Conservation (phyloP, 345 rosid genomes). For the Erysimum cheiranthoides region DNA sequence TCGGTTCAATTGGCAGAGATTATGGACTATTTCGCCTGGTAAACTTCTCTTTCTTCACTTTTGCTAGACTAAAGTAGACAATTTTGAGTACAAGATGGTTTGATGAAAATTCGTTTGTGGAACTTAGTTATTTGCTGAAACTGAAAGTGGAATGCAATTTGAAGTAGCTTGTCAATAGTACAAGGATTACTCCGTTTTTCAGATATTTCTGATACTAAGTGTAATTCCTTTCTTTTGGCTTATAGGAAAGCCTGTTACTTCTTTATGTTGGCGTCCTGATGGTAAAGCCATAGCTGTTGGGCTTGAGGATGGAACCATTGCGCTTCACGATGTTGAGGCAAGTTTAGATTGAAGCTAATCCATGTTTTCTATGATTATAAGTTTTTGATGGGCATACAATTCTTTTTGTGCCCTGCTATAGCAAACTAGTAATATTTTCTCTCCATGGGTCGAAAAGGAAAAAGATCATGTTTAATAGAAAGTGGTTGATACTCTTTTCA, state of each 20-base stretch:
- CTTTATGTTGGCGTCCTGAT: slow-evolving; percentile 91
- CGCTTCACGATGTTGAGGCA: slow-evolving; percentile 87
- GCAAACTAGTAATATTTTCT: not conserved
- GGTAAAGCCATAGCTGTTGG: slow-evolving; percentile 90
- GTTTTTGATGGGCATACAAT: not conserved
- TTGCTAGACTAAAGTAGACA: not conserved
- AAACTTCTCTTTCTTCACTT: slow-evolving; percentile 15
- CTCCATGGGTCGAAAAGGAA: not conserved
- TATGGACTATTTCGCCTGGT: slow-evolving; percentile 87
- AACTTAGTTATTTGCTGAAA: not conserved
- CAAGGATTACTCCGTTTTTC: slow-evolving; percentile 13
- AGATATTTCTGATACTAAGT: not conserved
- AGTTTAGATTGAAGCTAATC: slow-evolving; percentile 24
- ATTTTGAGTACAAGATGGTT: not conserved
- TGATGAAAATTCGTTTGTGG: not conserved
- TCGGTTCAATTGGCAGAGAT: slow-evolving; percentile 89
- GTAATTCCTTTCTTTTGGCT: slow-evolving; percentile 19
- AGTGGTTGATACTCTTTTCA: slow-evolving; percentile 1
- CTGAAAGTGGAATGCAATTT: not conserved
- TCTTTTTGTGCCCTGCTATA: not conserved
- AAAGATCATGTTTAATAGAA: not conserved
- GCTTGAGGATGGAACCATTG: slow-evolving; percentile 82
- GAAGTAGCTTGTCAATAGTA: slow-evolving; percentile 2
- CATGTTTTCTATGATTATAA: not conserved
- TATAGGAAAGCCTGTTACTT: slow-evolving; percentile 66